These are phyloP conservation scores for Pyricularia sp. DNA, from an alignment of 2,329 filamentous ascomycete genomes.

Conservation along the genomic window DNA sequence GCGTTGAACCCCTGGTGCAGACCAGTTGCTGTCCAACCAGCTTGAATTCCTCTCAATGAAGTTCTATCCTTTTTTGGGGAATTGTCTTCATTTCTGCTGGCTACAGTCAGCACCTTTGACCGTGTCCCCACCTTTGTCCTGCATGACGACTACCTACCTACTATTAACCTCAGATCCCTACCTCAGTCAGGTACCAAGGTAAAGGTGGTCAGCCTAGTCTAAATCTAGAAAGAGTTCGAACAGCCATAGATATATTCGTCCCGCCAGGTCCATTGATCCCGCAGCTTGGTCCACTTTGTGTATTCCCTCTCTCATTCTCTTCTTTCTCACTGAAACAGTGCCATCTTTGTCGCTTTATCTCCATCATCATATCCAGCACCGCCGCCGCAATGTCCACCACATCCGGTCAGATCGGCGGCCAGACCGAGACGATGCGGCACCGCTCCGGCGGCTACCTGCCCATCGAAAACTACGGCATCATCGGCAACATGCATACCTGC, in stretches of 20 bases:
- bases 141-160: background rate
- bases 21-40: background rate
- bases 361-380: background rate
- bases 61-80: background rate
- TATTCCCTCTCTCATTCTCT: background rate
- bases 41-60: background rate
- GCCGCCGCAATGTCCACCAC: background rate
- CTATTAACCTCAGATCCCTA: background rate
- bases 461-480: conserved; percentile 71
- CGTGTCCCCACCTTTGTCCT: background rate
- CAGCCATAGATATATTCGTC: background rate
- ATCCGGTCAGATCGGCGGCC: background rate
- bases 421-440: conserved; percentile 19
- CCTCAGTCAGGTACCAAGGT: background rate
- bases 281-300: background rate
- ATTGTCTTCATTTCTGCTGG: background rate
- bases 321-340: background rate
- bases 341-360: background rate
- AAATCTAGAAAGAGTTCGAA: background rate
- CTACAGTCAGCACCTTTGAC: background rate
- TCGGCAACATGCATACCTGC: conserved; percentile 73
- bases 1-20: background rate
- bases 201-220: background rate
- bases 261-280: background rate
- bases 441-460: conserved; percentile 39